These are phyloP conservation scores for Litchi chinensis DNA, from an alignment of 345 rosid species.

Conservation along the genomic window DNA sequence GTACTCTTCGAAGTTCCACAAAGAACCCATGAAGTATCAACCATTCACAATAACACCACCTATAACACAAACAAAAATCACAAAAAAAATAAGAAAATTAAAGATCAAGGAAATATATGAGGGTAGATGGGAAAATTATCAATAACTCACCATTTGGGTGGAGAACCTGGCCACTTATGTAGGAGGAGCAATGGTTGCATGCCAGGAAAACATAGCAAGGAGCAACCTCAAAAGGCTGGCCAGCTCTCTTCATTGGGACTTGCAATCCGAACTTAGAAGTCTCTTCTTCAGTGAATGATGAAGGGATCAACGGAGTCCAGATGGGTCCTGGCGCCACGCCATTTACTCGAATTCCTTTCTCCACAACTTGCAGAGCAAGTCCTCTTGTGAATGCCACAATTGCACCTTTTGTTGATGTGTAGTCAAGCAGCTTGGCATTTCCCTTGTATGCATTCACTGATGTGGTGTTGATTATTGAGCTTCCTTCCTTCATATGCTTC, in stretches of 20 bases:
- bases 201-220: conserved; percentile 77
- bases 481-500: conserved; percentile 82
- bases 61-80: conserved; percentile 20
- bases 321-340: conserved; percentile 86
- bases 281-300: conserved; percentile 59
- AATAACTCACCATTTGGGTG: conserved; percentile 65
- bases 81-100: neutral
- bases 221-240: conserved; percentile 76
- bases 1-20: neutral
- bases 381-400: conserved; percentile 76
- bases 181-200: conserved; percentile 76
- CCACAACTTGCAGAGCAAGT: conserved; percentile 67
- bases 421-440: conserved; percentile 53
- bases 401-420: conserved; percentile 76
- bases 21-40: conserved; percentile 12
- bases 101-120: too few species aligned
- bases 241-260: conserved; percentile 73
- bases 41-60: conserved; percentile 53
- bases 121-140: neutral
- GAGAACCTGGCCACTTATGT: conserved; percentile 72
- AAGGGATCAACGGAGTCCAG: conserved; percentile 77
- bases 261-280: conserved; percentile 48
- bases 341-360: conserved; percentile 62
- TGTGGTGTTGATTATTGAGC: conserved; percentile 73
- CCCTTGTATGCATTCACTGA: conserved; percentile 73